Conservation (phyloP, 1,284 basidiomycete species). For the Heterobasidion annosum region DNA sequence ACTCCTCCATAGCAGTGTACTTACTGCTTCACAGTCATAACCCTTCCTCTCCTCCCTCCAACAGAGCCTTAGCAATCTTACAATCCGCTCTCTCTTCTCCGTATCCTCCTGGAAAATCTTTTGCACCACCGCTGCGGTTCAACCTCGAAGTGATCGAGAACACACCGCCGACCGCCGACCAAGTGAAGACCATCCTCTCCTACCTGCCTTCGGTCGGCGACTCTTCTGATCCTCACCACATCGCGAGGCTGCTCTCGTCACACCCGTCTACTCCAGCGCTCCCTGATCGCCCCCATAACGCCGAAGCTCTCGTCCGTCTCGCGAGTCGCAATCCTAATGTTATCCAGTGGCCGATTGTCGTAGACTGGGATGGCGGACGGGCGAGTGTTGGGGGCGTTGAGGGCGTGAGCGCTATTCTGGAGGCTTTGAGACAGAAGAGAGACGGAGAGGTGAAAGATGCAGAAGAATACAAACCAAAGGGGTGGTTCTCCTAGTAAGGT, state of each 20-base stretch:
- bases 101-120: conserved; percentile 43
- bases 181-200: conserved; percentile 54
- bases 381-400: conserved; percentile 60
- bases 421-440: conserved; percentile 48
- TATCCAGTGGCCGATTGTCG: conserved; percentile 71
- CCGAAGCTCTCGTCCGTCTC: conserved; percentile 38
- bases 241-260: conserved; percentile 40
- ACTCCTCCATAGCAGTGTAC: background rate
- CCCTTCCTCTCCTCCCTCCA: conserved; percentile 53
- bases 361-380: conserved; percentile 66
- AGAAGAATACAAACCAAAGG: conserved; percentile 34
- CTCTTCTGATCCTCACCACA: conserved; percentile 16
- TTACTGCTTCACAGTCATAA: conserved; percentile 38
- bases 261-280: conserved; percentile 39
- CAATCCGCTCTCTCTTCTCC: conserved; percentile 46
- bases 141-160: conserved; percentile 64
- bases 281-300: conserved; percentile 28
- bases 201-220: conserved; percentile 34
- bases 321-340: conserved; percentile 45
- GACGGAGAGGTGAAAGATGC: conserved; percentile 48
- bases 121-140: conserved; percentile 49
- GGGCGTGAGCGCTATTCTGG: conserved; percentile 54
- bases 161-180: conserved; percentile 53
- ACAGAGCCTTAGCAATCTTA: conserved; percentile 47
- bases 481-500: conserved; percentile 30